Conservation (phyloP, 805 yeast genomes). For the Naumovozyma baii region DNA sequence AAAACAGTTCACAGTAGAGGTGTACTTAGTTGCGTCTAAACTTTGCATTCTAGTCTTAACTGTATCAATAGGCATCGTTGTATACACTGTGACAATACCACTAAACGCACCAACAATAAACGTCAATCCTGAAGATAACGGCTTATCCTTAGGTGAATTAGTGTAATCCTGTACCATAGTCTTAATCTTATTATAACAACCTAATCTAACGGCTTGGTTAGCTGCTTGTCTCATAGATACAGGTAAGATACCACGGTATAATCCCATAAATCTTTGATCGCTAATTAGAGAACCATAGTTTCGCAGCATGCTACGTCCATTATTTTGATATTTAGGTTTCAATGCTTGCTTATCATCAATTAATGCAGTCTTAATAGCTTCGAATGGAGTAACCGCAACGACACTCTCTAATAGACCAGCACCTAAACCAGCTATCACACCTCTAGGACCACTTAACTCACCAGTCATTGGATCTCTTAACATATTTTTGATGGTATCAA, state of each 20-base stretch:
- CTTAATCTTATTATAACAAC: slow-evolving; percentile 85
- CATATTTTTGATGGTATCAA: slow-evolving; percentile 71
- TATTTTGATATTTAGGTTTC: slow-evolving; percentile 65
- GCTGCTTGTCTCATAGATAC: slow-evolving; percentile 94
- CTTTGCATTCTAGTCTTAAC: slow-evolving; percentile 97
- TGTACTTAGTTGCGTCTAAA: slow-evolving; percentile 64
- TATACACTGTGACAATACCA: slow-evolving; percentile 79
- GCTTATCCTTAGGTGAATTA: slow-evolving; percentile 56
- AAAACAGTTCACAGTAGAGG: slow-evolving; percentile 76
- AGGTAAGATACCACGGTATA: slow-evolving; percentile 84
- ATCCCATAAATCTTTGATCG: slow-evolving; percentile 75
- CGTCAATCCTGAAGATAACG: slow-evolving; percentile 69
- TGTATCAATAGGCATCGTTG: slow-evolving; percentile 93
- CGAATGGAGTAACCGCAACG: slow-evolving; percentile 93
- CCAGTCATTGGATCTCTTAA: slow-evolving; percentile 72
- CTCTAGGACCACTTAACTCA: slow-evolving; percentile 78
- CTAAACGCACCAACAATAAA: slow-evolving; percentile 86
- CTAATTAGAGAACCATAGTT: slow-evolving; percentile 40
- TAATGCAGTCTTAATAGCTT: slow-evolving; percentile 89
- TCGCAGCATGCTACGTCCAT: slow-evolving; percentile 46
- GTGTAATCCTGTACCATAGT: slow-evolving; percentile 62
- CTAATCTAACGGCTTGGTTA: slow-evolving; percentile 88
- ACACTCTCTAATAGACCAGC: slow-evolving; percentile 91
- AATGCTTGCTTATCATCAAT: slow-evolving; percentile 82
- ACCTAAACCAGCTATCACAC: slow-evolving; percentile 93